These are phyloP conservation scores for Flaveria trinervia DNA, from an alignment of 129 eudicot genomes.

Conservation along the genomic window DNA sequence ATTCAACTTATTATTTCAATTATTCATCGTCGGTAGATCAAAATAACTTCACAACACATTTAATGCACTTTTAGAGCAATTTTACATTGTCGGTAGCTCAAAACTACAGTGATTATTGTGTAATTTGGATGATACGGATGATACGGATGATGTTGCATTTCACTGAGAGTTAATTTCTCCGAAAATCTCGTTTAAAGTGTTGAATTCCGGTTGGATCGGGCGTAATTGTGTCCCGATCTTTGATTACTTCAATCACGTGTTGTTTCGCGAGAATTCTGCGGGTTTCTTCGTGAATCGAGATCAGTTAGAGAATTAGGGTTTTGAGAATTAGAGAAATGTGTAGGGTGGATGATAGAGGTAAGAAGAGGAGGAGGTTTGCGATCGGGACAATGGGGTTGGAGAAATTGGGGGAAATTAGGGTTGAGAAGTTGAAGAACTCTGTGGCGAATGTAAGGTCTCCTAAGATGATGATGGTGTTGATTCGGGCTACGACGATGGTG, in stretches of 20 bases:
- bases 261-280: conserved; percentile 5
- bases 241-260: not conserved
- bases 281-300: not conserved
- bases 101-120: not conserved
- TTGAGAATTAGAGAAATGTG: conserved; percentile 41
- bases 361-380: conserved; percentile 40
- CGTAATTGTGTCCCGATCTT: conserved; percentile 31
- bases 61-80: not conserved
- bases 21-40: not conserved
- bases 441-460: conserved; percentile 50
- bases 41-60: not conserved
- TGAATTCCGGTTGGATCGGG: conserved; percentile 32
- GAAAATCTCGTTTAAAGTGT: conserved; percentile 12
- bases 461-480: conserved; percentile 77
- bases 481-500: conserved; percentile 70
- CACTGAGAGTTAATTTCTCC: conserved; percentile 21
- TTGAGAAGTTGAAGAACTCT: conserved; percentile 56
- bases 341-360: conserved; percentile 36
- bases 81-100: not conserved
- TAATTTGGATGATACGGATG: not conserved
- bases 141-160: conserved; percentile 25
- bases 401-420: conserved; percentile 48
- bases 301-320: conserved; percentile 6
- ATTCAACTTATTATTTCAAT: conserved; percentile 12
- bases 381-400: conserved; percentile 67